These are phyloP conservation scores for Phytophthora cryptogea DNA, from an alignment of 352 stramenopile genomes.

Conservation along the genomic window DNA sequence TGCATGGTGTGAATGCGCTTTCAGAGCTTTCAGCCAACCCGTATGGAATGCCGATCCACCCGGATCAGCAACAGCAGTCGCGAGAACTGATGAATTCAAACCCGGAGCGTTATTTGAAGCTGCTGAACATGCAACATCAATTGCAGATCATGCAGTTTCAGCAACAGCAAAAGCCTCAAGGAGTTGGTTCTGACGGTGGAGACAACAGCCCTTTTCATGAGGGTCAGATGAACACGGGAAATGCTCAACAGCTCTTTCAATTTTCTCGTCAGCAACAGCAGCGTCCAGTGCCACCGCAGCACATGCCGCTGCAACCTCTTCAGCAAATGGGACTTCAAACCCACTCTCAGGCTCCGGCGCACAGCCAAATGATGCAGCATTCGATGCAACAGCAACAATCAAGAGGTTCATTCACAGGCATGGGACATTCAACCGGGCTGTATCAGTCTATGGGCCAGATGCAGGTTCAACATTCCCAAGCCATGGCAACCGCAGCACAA, in stretches of 20 bases:
- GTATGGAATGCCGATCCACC: slow-evolving; percentile 35
- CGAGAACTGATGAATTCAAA: slow-evolving; percentile 57
- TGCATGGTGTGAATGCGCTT: slow-evolving; percentile 35
- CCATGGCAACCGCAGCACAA: slow-evolving; percentile 26
- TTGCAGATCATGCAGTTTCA: slow-evolving; percentile 87
- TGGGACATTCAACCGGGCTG: slow-evolving; percentile 45
- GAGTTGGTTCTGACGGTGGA: slow-evolving; percentile 37
- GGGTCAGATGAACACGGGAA: slow-evolving; percentile 47
- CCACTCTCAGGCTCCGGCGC: slow-evolving; percentile 46
- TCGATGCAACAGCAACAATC: slow-evolving; percentile 51
- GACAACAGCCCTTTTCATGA: slow-evolving; percentile 52
- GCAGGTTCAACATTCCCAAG: slow-evolving; percentile 42
- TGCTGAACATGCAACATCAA: slow-evolving; percentile 88
- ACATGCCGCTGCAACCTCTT: slow-evolving; percentile 65
- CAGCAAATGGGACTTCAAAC: slow-evolving; percentile 49
- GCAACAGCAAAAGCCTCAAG: slow-evolving; percentile 63
- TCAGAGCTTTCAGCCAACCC: slow-evolving; percentile 50
- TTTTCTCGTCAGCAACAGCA: slow-evolving; percentile 44
- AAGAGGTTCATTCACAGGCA: slow-evolving; percentile 44
- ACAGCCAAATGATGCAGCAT: slow-evolving; percentile 69
- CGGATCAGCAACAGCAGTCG: slow-evolving; percentile 39
- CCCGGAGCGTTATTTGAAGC: slow-evolving; percentile 81
- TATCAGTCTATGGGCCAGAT: slow-evolving; percentile 60
- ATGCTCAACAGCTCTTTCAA: slow-evolving; percentile 48
- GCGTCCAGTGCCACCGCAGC: slow-evolving; percentile 34